A percentile compares a stretch with the other conserved stretches of the same genome.
These are phyloP conservation scores for Mariannaea sp. DNA, from an alignment of 2,329 filamentous ascomycete genomes.

Conservation along the genomic window DNA sequence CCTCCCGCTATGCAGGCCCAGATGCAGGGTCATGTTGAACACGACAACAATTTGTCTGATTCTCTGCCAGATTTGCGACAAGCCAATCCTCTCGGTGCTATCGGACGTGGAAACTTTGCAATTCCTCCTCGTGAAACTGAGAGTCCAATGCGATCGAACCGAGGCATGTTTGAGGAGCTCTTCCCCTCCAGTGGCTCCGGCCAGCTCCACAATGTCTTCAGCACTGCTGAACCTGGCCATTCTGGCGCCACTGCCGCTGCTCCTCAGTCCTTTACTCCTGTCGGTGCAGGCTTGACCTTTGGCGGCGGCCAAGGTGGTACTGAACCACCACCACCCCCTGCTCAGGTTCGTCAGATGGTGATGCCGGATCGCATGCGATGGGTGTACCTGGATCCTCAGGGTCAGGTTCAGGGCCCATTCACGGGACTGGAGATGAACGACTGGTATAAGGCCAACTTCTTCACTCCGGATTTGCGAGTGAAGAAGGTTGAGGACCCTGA, in stretches of 20 bases:
- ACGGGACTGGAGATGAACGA: conserved; percentile 99
- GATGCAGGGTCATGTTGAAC: conserved; percentile 73
- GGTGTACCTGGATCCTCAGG: conserved; percentile 96
- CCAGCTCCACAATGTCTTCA: conserved; percentile 45
- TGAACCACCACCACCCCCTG: conserved; percentile 58
- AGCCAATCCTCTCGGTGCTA: conserved; percentile 66
- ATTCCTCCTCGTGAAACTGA: conserved; percentile 61
- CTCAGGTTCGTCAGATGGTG: conserved; percentile 87
- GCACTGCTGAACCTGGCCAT: conserved; percentile 45
- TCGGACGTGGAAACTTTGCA: conserved; percentile 65
- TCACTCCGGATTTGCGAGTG: conserved; percentile 90
- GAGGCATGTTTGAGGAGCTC: conserved; percentile 61
- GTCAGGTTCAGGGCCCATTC: conserved; percentile 90
- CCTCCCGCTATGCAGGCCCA: conserved; percentile 89
- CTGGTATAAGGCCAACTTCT: conserved; percentile 99
- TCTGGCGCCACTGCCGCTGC: conserved; percentile 40
- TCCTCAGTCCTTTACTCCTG: conserved; percentile 44
- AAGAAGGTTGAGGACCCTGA: conserved; percentile 93
- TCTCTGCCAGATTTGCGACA: conserved; percentile 64
- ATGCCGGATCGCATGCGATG: conserved; percentile 99
- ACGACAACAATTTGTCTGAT: conserved; percentile 63
- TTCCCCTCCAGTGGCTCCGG: conserved; percentile 48
- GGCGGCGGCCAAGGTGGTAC: conserved; percentile 43
- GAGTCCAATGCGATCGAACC: conserved; percentile 61
- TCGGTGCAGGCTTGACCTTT: conserved; percentile 44